These are phyloP conservation scores for Chlorencoelia australis DNA, from an alignment of 2,329 filamentous ascomycete species.

Conservation along the genomic window DNA sequence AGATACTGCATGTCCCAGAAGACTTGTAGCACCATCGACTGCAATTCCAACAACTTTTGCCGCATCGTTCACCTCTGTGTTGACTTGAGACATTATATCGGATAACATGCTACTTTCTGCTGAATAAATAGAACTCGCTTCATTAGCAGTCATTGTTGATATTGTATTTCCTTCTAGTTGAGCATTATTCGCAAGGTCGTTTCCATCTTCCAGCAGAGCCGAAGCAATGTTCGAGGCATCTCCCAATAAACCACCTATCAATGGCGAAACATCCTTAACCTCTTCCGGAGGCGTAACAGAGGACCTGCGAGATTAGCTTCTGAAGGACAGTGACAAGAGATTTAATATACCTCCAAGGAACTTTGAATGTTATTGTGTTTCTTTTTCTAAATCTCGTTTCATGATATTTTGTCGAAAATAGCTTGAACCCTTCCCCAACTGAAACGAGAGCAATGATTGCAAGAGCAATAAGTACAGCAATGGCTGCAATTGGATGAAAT, in stretches of 20 bases:
- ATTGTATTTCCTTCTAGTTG: too few relatives aligned
- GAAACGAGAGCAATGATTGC: slow-evolving; percentile 18
- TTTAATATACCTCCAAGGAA: slow-evolving; percentile 15
- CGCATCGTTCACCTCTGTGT: slow-evolving; percentile 6
- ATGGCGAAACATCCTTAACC: too few relatives aligned
- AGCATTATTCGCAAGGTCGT: too few relatives aligned
- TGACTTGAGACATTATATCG: too few relatives aligned
- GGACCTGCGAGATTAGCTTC: too few relatives aligned
- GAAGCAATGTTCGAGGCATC: too few relatives aligned
- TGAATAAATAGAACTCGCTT: too few relatives aligned
- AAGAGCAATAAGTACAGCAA: slow-evolving; percentile 14
- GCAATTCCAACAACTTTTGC: slow-evolving; percentile 7
- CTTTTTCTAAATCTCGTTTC: slow-evolving; percentile 11
- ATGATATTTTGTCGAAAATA: slow-evolving; percentile 6
- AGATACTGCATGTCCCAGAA: slow-evolving; percentile 11
- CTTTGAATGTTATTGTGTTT: slow-evolving; percentile 8
- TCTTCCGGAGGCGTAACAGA: neutral
- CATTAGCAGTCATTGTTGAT: too few relatives aligned
- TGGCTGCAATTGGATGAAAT: slow-evolving; percentile 7
- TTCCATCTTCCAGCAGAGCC: too few relatives aligned
- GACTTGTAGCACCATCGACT: slow-evolving; percentile 10
- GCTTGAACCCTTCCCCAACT: slow-evolving; percentile 18
- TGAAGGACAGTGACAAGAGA: too few relatives aligned
- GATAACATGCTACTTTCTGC: too few relatives aligned
- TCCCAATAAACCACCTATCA: too few relatives aligned